These are phyloP conservation scores for Kondoa subrosea DNA, from an alignment of 768 basidiomycete species.

Conservation along the genomic window DNA sequence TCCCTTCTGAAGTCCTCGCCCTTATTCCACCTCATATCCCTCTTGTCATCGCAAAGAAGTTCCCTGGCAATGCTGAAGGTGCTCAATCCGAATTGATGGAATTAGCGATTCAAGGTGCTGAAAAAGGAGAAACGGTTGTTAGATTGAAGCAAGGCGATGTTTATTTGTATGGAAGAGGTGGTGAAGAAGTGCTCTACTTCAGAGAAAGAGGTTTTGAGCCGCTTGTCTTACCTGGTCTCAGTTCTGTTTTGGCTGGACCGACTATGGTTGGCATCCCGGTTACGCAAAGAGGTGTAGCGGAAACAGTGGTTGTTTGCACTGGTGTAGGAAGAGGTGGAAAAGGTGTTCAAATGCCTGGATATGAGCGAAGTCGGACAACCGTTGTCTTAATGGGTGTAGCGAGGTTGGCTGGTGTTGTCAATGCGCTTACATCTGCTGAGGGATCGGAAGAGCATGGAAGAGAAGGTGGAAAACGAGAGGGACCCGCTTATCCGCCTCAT, in stretches of 20 bases:
- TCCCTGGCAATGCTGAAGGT: conserved; percentile 90
- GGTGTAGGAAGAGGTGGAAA: conserved; percentile 79
- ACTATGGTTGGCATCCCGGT: conserved; percentile 79
- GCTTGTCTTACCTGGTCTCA: conserved; percentile 73
- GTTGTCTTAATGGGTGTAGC: conserved; percentile 92
- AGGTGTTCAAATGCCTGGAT: conserved; percentile 66
- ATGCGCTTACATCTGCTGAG: conserved; percentile 38
- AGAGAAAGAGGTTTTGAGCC: conserved; percentile 67
- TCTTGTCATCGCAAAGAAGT: conserved; percentile 83
- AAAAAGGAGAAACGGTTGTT: conserved; percentile 64
- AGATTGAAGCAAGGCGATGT: conserved; percentile 96
- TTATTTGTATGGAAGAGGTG: conserved; percentile 78
- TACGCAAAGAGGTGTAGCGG: conserved; percentile 86
- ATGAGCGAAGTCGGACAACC: conserved; percentile 62
- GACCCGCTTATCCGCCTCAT: conserved; percentile 51
- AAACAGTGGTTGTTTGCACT: conserved; percentile 75
- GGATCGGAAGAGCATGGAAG: conserved; percentile 19
- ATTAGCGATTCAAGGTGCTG: conserved; percentile 66
- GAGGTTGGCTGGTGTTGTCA: conserved; percentile 53
- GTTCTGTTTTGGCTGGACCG: conserved; percentile 76
- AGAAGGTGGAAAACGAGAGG: conserved; percentile 37
- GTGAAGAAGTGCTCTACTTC: conserved; percentile 89
- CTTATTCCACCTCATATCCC: conserved; percentile 55
- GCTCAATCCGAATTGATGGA: conserved; percentile 93
- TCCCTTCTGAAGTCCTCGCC: conserved; percentile 68